Conservation (phyloP, 2,329 filamentous ascomycete species). For the Diaporthe sp. region DNA sequence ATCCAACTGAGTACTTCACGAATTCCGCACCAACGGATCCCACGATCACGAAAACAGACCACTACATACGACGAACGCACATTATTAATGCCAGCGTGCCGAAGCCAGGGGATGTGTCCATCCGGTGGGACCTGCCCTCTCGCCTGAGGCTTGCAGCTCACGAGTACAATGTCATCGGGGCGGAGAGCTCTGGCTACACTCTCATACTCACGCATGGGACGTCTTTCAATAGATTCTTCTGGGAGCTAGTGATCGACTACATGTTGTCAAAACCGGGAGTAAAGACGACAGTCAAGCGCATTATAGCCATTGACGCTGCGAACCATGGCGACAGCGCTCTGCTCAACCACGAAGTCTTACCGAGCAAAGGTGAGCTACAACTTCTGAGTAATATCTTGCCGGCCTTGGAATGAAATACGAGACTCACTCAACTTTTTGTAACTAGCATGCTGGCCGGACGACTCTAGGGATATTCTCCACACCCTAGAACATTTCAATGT, state of each 20-base stretch:
- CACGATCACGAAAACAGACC: background rate
- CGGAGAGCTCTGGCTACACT: background rate
- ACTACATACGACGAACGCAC: constrained; percentile 16
- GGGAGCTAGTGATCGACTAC: constrained; percentile 27
- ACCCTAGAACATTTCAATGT: constrained; percentile 17
- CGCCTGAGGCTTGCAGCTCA: constrained; percentile 33
- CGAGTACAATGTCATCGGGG: constrained; percentile 23
- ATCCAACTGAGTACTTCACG: background rate
- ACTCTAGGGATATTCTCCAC: constrained; percentile 37
- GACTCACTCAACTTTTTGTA: background rate
- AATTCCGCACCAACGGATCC: background rate
- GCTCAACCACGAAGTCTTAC: constrained; percentile 26
- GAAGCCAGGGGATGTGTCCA: background rate
- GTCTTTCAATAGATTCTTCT: constrained; percentile 38
- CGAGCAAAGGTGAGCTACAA: background rate
- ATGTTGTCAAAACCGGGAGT: constrained; percentile 3
- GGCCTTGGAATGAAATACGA: background rate
- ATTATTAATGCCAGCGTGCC: constrained; percentile 31
- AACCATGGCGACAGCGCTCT: constrained; percentile 39
- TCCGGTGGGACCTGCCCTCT: background rate
- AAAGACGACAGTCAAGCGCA: constrained; percentile 2
- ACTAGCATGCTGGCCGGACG: constrained; percentile 37
- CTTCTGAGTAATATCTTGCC: background rate
- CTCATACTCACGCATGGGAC: constrained; percentile 38
- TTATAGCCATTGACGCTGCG: constrained; percentile 38